Evolutionary conservation across 73 alveolate genomes (phyloP), one percentile per base, ranked within the genome.

Genomic region (Stentor roeselii): DNA sequence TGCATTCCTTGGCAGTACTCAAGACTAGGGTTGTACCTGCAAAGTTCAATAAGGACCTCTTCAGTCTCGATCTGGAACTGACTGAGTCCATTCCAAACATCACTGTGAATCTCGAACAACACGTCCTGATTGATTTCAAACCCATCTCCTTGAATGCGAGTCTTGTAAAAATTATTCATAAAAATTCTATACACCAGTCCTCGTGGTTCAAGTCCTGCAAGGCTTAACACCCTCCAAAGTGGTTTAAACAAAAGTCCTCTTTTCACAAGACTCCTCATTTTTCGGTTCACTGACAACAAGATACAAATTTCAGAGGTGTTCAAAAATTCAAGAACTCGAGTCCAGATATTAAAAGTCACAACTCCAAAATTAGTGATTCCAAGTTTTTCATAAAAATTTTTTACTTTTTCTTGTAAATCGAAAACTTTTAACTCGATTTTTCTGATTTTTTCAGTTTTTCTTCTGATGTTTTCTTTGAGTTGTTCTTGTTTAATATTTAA

Each of bases 1-100:
- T 67, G 80, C 80, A 67, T 67, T 1, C 80, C 80, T 67, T 67
- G 80, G 41, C 80, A 67, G 34, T 67, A 67, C 2, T 40, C 41
- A 21, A 67, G 11, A 67, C 37, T 32, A 30, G 80, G 50, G 34
- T 67, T 67, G 41, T 21, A 67, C 11, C 27, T 32, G 2, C 80
- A 67, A 27, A 67, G 34, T 1, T 15, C 50, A 21, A 67, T 21
- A 67, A 67, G 80, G 80, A 67, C 41, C 34, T 67, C 41, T 67
- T 67, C 80, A 67, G 37, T 67, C 34, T 67, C 80, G 37, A 15
- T 67, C 1, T 32, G 21, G 27, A 27, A 21, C 21, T 67, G 42
- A 67, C 11, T 21, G 27, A 67, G 11, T 40, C 80, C 80, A 30
- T 40, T 21, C 41, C 37, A 67, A 1, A 67, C 80, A 2, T 67